Evolutionary conservation across 2,329 filamentous ascomycete genomes (phyloP).

Genomic region (Calonectria hongkongensis): DNA sequence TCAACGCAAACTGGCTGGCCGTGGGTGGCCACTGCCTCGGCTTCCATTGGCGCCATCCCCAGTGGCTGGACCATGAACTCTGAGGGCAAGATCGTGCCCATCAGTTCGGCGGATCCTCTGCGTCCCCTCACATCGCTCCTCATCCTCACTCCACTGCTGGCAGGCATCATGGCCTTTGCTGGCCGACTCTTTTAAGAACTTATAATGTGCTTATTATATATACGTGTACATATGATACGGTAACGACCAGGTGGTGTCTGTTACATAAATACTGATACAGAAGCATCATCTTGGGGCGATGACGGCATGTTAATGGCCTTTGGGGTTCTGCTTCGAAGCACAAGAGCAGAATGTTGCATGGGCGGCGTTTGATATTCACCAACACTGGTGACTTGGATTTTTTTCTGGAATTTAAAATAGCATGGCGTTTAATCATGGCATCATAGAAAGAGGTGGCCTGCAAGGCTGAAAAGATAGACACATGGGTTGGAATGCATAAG

Average conservation of each 20-base stretch:
- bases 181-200: slow-evolving; percentile 47
- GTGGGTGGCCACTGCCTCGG: slow-evolving; percentile 76
- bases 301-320: slow-evolving; percentile 6
- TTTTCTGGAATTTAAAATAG: slow-evolving; percentile 3
- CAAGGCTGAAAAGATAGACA: slow-evolving; percentile 13
- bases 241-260: slow-evolving; percentile 2
- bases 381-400: neutral
- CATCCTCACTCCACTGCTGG: slow-evolving; percentile 53
- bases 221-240: slow-evolving; percentile 39
- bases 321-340: neutral
- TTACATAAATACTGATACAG: slow-evolving; percentile 20
- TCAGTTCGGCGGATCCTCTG: slow-evolving; percentile 64
- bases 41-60: slow-evolving; percentile 77
- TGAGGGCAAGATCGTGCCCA: slow-evolving; percentile 85
- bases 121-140: slow-evolving; percentile 50
- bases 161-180: slow-evolving; percentile 52
- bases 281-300: slow-evolving; percentile 12
- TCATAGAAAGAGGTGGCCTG: slow-evolving; percentile 5
- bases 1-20: slow-evolving; percentile 79
- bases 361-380: slow-evolving; percentile 18
- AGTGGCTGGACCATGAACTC: slow-evolving; percentile 87
- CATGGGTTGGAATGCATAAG: neutral
- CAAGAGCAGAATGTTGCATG: slow-evolving; percentile 24
- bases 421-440: slow-evolving; percentile 31
- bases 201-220: slow-evolving; percentile 13